These are phyloP conservation scores for Sutorius australiensis DNA, from an alignment of 768 basidiomycete genomes.

Conservation along the genomic window DNA sequence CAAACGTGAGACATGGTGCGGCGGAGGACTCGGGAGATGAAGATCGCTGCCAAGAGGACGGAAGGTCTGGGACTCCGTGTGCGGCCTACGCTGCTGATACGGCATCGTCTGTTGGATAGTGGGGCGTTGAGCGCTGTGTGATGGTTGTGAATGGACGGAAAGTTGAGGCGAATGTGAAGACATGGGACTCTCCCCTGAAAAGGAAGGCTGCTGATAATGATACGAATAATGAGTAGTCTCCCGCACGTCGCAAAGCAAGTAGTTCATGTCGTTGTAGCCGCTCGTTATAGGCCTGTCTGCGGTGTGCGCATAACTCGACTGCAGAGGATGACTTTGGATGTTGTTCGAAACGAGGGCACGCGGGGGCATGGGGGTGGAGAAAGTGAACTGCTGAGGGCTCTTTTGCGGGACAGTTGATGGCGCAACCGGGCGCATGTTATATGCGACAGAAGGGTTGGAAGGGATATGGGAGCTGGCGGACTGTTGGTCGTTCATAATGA, in stretches of 20 bases:
- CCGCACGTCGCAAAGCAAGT: conserved; percentile 44
- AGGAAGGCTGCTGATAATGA: conserved; percentile 50
- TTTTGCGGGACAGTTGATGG: conserved; percentile 44
- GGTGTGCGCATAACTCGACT: conserved; percentile 44
- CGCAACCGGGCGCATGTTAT: conserved; percentile 43
- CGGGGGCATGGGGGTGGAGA: conserved; percentile 39
- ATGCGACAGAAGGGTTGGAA: conserved; percentile 40
- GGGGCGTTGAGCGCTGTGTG: conserved; percentile 34
- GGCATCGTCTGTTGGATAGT: conserved; percentile 43
- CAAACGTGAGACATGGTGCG: conserved; percentile 39
- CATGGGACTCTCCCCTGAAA: conserved; percentile 40
- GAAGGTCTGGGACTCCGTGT: conserved; percentile 55
- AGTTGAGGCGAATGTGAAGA: conserved; percentile 43
- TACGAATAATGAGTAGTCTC: conserved; percentile 49
- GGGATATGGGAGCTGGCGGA: conserved; percentile 32
- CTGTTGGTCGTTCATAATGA: conserved; percentile 49
- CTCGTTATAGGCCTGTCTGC: conserved; percentile 48
- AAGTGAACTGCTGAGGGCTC: conserved; percentile 44
- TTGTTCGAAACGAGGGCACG: conserved; percentile 41
- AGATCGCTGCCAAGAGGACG: conserved; percentile 45
- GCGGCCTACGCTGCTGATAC: conserved; percentile 54
- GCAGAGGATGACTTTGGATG: conserved; percentile 37
- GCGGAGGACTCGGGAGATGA: conserved; percentile 46
- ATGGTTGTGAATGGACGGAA: conserved; percentile 34
- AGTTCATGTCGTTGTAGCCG: conserved; percentile 46